phyloP scores from a whole-genome alignment of 192 early-diverging fungal genomes.

The Coemansia sp. region DNA sequence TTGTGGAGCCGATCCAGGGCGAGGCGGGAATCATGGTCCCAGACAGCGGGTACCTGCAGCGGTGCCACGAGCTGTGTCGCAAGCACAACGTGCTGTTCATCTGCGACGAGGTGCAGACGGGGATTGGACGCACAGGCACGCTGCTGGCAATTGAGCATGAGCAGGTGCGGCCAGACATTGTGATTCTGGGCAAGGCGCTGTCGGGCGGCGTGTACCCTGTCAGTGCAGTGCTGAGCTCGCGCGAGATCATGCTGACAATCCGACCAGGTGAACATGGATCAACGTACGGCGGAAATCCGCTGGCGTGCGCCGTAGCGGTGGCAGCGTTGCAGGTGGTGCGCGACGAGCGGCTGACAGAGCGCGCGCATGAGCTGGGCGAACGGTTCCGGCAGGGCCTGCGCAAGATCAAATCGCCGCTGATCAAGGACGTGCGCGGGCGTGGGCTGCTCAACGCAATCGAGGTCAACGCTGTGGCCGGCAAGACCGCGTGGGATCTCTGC shows the following conservation, averaged over 20 bases:
- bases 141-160: slow-evolving; percentile 95
- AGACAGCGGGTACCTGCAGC: slow-evolving; percentile 85
- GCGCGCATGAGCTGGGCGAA: slow-evolving; percentile 71
- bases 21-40: slow-evolving; percentile 97
- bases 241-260: slow-evolving; percentile 77
- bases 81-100: slow-evolving; percentile 98
- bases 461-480: slow-evolving; percentile 80
- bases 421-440: slow-evolving; percentile 81
- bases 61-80: slow-evolving; percentile 87
- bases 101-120: slow-evolving; percentile 98
- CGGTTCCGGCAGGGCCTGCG: slow-evolving; percentile 77
- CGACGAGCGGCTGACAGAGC: slow-evolving; percentile 88
- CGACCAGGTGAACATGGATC: slow-evolving; percentile 93
- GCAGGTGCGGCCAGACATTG: slow-evolving; percentile 84
- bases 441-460: slow-evolving; percentile 96
- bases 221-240: slow-evolving; percentile 83
- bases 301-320: slow-evolving; percentile 91
- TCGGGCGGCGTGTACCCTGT: slow-evolving; percentile 97
- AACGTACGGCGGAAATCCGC: slow-evolving; percentile 97
- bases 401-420: slow-evolving; percentile 73
- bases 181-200: slow-evolving; percentile 97
- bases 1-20: slow-evolving; percentile 99
- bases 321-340: slow-evolving; percentile 92
- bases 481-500: slow-evolving; percentile 98
- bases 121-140: slow-evolving; percentile 90